These are phyloP conservation scores for Colletotrichum sp. DNA, from an alignment of 2,329 filamentous ascomycete genomes.

Conservation along the genomic window DNA sequence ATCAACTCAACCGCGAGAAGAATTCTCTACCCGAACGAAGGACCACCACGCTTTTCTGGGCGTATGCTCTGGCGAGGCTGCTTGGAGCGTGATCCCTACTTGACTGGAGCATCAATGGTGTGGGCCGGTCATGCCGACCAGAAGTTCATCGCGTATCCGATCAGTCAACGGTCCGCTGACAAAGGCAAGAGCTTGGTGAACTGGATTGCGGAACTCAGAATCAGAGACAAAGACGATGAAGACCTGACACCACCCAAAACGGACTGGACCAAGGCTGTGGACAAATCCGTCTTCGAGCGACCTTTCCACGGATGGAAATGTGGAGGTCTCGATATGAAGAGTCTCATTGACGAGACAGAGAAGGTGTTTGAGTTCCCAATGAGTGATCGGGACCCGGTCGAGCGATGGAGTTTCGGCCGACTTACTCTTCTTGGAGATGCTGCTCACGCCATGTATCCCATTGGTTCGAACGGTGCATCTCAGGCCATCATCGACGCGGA, in stretches of 20 bases:
- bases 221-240: neutral
- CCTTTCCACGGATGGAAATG: slow-evolving; percentile 1
- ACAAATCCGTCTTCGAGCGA: neutral
- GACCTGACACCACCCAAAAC: slow-evolving; percentile 2
- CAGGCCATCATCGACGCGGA: slow-evolving; percentile 10
- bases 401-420: slow-evolving; percentile 22
- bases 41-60: slow-evolving; percentile 2
- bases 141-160: slow-evolving; percentile 15
- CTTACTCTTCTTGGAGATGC: slow-evolving; percentile 23
- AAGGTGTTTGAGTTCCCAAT: slow-evolving; percentile 18
- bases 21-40: slow-evolving; percentile 1
- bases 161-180: slow-evolving; percentile 1
- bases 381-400: slow-evolving; percentile 20
- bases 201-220: slow-evolving; percentile 12
- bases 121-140: slow-evolving; percentile 15
- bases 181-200: slow-evolving; percentile 5
- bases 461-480: slow-evolving; percentile 23
- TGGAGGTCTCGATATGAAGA: neutral
- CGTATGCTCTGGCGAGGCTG: slow-evolving; percentile 14
- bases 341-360: neutral
- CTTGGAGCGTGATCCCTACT: neutral
- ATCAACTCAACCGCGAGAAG: slow-evolving; percentile 11
- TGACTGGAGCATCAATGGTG: slow-evolving; percentile 9
- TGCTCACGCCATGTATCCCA: slow-evolving; percentile 24
- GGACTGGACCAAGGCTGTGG: slow-evolving; percentile 3